These are phyloP conservation scores for Nakazawaea wyomingensis DNA, from an alignment of 805 yeast species.

Conservation along the genomic window DNA sequence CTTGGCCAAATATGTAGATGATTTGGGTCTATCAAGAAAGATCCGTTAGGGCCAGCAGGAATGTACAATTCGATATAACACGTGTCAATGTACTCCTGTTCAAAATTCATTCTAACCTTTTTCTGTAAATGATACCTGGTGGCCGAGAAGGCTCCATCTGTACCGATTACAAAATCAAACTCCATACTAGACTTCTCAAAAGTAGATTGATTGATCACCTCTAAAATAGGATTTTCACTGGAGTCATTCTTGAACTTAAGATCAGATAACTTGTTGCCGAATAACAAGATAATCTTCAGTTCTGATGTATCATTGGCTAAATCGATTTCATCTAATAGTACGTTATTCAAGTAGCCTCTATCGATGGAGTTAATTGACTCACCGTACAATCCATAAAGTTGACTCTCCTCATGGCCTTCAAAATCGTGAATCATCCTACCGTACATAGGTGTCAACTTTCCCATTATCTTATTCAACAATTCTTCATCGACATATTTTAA, in stretches of 20 bases:
- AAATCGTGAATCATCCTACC: conserved; percentile 86
- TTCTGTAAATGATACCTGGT: conserved; percentile 67
- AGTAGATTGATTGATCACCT: conserved; percentile 8
- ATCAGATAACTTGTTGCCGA: conserved; percentile 50
- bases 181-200: conserved; percentile 14
- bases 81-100: conserved; percentile 78
- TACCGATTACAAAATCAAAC: conserved; percentile 67
- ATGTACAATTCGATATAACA: conserved; percentile 78
- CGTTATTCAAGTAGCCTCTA: conserved; percentile 61
- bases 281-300: conserved; percentile 36
- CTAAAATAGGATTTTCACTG: conserved; percentile 8
- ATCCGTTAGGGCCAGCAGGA: conserved; percentile 43
- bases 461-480: conserved; percentile 51
- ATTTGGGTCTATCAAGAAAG: conserved; percentile 58
- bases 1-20: conserved; percentile 94
- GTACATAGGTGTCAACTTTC: conserved; percentile 72
- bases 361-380: conserved; percentile 85
- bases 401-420: conserved; percentile 59
- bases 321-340: conserved; percentile 60
- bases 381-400: conserved; percentile 74
- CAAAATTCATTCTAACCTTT: conserved; percentile 58
- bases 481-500: conserved; percentile 54
- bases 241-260: conserved; percentile 29
- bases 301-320: conserved; percentile 24
- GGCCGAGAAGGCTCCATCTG: conserved; percentile 81